A percentile compares a stretch with the other conserved stretches of the same genome.
Evolutionary conservation across 176 grass and related monocot species (phyloP).

Genomic region (Zoysia pacifica): DNA sequence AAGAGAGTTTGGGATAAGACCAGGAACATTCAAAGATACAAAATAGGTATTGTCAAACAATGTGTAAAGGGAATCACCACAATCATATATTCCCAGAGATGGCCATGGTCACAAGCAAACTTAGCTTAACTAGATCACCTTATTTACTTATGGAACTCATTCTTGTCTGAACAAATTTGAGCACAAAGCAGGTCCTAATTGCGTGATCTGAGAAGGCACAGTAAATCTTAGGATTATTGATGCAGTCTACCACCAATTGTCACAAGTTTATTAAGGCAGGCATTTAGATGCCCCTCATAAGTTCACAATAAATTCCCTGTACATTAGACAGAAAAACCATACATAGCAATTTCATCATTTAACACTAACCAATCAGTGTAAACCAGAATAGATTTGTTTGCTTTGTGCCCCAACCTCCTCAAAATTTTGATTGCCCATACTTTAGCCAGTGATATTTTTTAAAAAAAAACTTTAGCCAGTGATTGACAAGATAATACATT

Average conservation of each 20-base stretch:
- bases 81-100: background rate
- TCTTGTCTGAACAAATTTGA: conserved; percentile 8
- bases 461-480: background rate
- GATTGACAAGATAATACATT: background rate
- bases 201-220: background rate
- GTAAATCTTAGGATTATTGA: background rate
- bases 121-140: background rate
- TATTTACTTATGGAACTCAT: background rate
- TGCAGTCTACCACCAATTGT: background rate
- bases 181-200: background rate
- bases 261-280: background rate
- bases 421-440: background rate
- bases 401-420: background rate
- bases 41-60: background rate
- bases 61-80: background rate
- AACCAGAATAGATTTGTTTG: background rate
- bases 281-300: background rate
- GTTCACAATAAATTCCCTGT: background rate
- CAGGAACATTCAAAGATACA: background rate
- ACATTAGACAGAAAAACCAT: background rate
- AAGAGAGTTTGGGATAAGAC: background rate
- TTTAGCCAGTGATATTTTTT: background rate
- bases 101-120: background rate
- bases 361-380: background rate
- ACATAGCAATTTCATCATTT: background rate